Conservation (phyloP, 768 basidiomycete genomes). For the Crassisporium funariophilum region DNA sequence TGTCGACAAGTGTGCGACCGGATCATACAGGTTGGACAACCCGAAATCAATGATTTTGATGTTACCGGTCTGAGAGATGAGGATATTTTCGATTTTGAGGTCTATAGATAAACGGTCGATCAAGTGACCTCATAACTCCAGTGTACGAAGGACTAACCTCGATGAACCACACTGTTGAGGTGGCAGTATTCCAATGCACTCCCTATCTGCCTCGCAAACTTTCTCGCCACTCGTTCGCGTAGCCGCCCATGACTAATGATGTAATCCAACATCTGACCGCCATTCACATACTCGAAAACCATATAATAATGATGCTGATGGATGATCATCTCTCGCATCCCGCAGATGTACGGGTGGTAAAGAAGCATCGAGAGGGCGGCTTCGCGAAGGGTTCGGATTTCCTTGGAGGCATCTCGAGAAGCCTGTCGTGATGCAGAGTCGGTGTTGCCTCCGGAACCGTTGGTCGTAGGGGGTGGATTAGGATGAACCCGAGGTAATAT, state of each 20-base stretch:
- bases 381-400: constrained; percentile 94
- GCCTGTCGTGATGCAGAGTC: constrained; percentile 78
- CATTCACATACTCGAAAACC: constrained; percentile 98
- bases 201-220: constrained; percentile 97
- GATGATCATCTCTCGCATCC: constrained; percentile 98
- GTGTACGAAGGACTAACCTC: constrained; percentile 49
- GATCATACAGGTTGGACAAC: constrained; percentile 93
- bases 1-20: constrained; percentile 78
- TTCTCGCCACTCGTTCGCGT: constrained; percentile 92
- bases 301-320: constrained; percentile 99
- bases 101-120: constrained; percentile 43
- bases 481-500: constrained; percentile 89
- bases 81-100: constrained; percentile 99
- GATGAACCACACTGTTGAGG: constrained; percentile 95
- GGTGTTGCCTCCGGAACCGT: constrained; percentile 45
- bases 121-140: constrained; percentile 7
- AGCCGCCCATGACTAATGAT: constrained; percentile 98
- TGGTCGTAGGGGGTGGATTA: constrained; percentile 48
- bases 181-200: constrained; percentile 97
- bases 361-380: constrained; percentile 93
- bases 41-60: constrained; percentile 99
- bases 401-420: constrained; percentile 90
- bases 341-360: constrained; percentile 98
- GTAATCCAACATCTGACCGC: constrained; percentile 99
- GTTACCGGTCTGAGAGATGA: constrained; percentile 97